Evolutionary conservation across 345 rosid species (phyloP).

Genomic region (Melaleuca quinquenervia): DNA sequence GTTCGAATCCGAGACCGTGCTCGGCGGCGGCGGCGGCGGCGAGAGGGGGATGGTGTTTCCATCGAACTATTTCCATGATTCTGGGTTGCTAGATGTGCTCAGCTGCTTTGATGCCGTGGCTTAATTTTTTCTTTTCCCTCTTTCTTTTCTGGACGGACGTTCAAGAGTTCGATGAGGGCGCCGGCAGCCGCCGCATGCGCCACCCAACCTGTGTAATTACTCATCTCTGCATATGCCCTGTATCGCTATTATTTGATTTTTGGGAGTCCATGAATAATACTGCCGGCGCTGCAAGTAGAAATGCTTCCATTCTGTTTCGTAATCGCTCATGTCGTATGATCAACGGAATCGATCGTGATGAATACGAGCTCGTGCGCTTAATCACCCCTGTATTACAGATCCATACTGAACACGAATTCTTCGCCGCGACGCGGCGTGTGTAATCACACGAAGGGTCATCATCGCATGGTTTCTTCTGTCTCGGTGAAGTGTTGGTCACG

Average conservation of each 20-base stretch:
- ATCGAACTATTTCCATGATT: slow-evolving; percentile 9
- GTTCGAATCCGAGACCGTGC: slow-evolving; percentile 3
- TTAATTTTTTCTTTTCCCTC: not conserved
- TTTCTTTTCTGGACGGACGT: not conserved
- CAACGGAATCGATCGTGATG: not conserved
- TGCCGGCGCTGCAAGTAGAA: not conserved
- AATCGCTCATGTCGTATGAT: not conserved
- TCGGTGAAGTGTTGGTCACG: not conserved
- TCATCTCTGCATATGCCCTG: not conserved
- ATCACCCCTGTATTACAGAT: not conserved
- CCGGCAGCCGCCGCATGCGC: not conserved
- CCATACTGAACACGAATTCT: not conserved
- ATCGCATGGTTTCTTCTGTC: too few relatives aligned
- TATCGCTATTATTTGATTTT: not conserved
- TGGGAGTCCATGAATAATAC: not conserved
- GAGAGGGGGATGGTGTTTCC: slow-evolving; percentile 22
- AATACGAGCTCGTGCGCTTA: not conserved
- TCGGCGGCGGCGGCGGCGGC: slow-evolving; percentile 9
- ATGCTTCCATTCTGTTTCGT: not conserved
- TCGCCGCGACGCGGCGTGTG: too few relatives aligned
- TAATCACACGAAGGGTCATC: too few relatives aligned
- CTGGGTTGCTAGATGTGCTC: slow-evolving; percentile 13
- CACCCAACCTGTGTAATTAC: not conserved
- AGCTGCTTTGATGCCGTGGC: not conserved
- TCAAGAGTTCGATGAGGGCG: not conserved